A percentile compares a stretch with the other conserved stretches of the same genome.
Evolutionary conservation across 2,329 filamentous ascomycete genomes (phyloP).

Genomic region (Didymella lethalis): DNA sequence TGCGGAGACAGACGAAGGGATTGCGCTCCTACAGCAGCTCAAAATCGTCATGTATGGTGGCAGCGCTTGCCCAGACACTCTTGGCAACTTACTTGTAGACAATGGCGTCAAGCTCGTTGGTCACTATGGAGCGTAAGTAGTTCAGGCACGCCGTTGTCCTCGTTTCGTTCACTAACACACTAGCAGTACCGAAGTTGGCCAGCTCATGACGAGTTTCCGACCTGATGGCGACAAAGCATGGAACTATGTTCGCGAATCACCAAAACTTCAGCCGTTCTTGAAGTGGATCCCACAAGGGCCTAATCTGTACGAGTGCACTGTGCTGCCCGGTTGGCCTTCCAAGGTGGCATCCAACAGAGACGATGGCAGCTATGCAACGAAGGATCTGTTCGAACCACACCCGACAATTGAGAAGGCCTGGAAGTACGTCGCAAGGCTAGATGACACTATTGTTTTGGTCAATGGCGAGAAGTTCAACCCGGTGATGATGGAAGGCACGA

Average conservation of each 20-base stretch:
- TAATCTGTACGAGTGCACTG: constrained; percentile 52
- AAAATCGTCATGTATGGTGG: constrained; percentile 67
- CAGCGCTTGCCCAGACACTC: constrained; percentile 65
- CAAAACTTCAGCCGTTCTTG: constrained; percentile 54
- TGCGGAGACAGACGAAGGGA: constrained; percentile 64
- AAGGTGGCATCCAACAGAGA: constrained; percentile 34
- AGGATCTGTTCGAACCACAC: constrained; percentile 58
- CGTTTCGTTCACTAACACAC: not conserved
- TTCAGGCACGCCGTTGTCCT: not conserved
- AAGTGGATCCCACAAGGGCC: constrained; percentile 50
- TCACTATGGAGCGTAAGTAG: constrained; percentile 64
- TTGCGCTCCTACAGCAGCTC: constrained; percentile 57
- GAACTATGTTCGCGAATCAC: constrained; percentile 63
- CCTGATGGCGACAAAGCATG: constrained; percentile 63
- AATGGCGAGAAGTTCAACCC: constrained; percentile 62
- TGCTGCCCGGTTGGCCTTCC: constrained; percentile 49
- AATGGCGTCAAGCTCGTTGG: constrained; percentile 64
- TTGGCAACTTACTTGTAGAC: constrained; percentile 62
- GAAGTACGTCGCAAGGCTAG: constrained; percentile 57
- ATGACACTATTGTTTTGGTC: constrained; percentile 57
- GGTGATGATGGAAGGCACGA: constrained; percentile 60
- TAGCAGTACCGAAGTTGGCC: constrained; percentile 66
- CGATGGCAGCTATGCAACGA: constrained; percentile 34
- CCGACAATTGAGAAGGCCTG: constrained; percentile 55
- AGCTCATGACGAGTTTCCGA: constrained; percentile 69